phyloP scores from a whole-genome alignment of 305 asterid genomes.

The Ruellia speciosa region DNA sequence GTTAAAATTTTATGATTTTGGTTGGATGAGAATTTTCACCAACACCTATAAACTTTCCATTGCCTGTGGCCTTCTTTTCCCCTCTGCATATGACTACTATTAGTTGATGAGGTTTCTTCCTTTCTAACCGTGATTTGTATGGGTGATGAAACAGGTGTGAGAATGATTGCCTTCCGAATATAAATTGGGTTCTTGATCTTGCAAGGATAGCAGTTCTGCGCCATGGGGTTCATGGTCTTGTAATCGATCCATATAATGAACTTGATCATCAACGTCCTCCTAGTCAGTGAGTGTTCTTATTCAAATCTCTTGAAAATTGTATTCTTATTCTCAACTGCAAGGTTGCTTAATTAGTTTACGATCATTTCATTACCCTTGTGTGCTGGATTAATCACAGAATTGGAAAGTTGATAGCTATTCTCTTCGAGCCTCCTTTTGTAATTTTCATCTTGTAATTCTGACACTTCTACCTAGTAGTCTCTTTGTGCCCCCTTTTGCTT shows the following conservation, averaged over 20 bases:
- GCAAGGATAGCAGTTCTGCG: slow-evolving; percentile 84
- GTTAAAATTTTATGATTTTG: background rate
- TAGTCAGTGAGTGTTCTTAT: slow-evolving; percentile 55
- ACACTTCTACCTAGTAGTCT: no score
- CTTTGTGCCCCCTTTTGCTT: background rate
- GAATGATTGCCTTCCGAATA: slow-evolving; percentile 79
- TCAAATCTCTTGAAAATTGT: slow-evolving; percentile 10
- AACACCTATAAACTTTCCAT: no score
- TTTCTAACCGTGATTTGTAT: background rate
- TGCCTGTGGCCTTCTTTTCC: no score
- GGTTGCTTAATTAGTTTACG: background rate
- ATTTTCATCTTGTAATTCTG: no score
- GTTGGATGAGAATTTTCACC: no score
- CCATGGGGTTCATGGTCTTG: slow-evolving; percentile 84
- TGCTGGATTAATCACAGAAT: no score
- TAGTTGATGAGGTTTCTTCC: background rate
- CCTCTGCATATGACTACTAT: no score
- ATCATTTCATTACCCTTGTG: no score
- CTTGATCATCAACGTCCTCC: slow-evolving; percentile 89
- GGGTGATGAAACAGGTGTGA: slow-evolving; percentile 64
- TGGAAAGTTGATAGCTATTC: no score
- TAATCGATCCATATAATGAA: slow-evolving; percentile 95
- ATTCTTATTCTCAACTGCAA: background rate
- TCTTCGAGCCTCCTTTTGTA: no score
- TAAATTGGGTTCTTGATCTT: slow-evolving; percentile 82